Conservation (phyloP, 139 green algal species). For the Chlamydomonas sphaeroides region DNA sequence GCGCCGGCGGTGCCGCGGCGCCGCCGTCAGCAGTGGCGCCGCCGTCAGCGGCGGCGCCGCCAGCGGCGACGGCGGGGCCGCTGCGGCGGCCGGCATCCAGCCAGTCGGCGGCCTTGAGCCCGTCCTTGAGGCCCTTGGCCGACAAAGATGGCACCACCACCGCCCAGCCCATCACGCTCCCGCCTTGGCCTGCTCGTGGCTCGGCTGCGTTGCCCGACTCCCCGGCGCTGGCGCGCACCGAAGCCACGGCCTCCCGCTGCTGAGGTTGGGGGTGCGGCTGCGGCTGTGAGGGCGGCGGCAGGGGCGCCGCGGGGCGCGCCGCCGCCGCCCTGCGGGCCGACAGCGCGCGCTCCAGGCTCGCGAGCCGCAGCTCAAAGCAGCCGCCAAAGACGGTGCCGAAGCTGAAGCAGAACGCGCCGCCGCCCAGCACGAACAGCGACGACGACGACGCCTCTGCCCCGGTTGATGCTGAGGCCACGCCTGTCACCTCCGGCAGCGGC, state of each 20-base stretch:
- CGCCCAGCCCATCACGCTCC: conserved; percentile 12
- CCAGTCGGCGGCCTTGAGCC: conserved; percentile 53
- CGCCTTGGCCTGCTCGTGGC: no score
- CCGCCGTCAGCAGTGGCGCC: no score
- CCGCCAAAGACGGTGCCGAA: conserved; percentile 66
- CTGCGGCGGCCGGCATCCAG: conserved; percentile 44
- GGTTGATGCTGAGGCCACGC: not conserved
- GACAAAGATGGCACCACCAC: conserved; percentile 23
- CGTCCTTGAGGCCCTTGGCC: conserved; percentile 72
- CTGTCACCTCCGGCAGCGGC: not conserved
- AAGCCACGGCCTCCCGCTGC: no score
- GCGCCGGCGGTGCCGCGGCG: not conserved
- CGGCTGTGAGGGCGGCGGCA: no score
- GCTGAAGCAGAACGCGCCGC: conserved; percentile 71
- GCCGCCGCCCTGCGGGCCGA: not conserved
- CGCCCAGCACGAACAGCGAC: conserved; percentile 53
- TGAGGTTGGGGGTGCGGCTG: no score
- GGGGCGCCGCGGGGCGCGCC: no score
- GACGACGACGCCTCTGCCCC: no score
- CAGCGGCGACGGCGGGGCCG: not conserved
- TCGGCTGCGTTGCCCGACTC: not conserved
- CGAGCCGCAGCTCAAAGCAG: conserved; percentile 35
- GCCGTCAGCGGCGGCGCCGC: not conserved
- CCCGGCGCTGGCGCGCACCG: no score
- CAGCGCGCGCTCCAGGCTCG: not conserved